A percentile compares a stretch with the other conserved stretches of the same genome.
Evolutionary conservation across 352 stramenopile species (phyloP).

Genomic region (Pythium rishiriense): DNA sequence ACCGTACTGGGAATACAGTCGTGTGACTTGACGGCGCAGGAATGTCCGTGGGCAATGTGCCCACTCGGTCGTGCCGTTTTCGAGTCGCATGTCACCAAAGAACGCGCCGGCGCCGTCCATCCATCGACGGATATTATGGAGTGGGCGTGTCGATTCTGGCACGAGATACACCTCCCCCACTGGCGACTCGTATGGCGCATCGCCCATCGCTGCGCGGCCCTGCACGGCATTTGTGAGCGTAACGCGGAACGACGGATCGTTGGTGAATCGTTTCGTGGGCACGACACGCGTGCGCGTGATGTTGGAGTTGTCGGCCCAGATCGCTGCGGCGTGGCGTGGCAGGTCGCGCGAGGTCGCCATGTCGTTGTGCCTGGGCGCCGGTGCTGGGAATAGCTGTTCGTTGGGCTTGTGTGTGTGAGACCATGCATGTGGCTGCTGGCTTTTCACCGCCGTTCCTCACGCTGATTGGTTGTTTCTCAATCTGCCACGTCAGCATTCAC

Average conservation of each 20-base stretch:
- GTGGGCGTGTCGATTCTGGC: background rate
- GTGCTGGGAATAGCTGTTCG: background rate
- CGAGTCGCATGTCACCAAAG: conserved; percentile 32
- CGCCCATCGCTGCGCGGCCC: conserved; percentile 28
- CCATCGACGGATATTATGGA: conserved; percentile 24
- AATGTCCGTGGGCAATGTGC: conserved; percentile 32
- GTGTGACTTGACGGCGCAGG: conserved; percentile 21
- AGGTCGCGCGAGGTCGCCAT: too few species aligned
- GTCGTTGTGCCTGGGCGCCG: background rate
- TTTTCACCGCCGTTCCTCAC: too few species aligned
- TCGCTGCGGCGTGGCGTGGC: conserved; percentile 16
- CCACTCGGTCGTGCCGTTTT: conserved; percentile 21
- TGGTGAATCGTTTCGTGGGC: conserved; percentile 12
- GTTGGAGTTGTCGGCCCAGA: conserved; percentile 36
- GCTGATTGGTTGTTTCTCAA: too few species aligned
- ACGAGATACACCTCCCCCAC: conserved; percentile 28
- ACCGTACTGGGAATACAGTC: background rate
- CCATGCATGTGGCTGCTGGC: too few species aligned
- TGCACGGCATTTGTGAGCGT: conserved; percentile 30
- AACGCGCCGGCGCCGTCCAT: conserved; percentile 18
- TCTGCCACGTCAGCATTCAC: too few species aligned
- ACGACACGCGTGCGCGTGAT: conserved; percentile 32
- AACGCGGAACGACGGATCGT: conserved; percentile 17
- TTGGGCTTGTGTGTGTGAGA: too few species aligned
- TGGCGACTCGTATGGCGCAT: conserved; percentile 24